Percentiles rank a stretch among this genome's conserved stretches.
Evolutionary conservation across 129 eudicot species (phyloP).

Genomic region (Flaveria brownii): DNA sequence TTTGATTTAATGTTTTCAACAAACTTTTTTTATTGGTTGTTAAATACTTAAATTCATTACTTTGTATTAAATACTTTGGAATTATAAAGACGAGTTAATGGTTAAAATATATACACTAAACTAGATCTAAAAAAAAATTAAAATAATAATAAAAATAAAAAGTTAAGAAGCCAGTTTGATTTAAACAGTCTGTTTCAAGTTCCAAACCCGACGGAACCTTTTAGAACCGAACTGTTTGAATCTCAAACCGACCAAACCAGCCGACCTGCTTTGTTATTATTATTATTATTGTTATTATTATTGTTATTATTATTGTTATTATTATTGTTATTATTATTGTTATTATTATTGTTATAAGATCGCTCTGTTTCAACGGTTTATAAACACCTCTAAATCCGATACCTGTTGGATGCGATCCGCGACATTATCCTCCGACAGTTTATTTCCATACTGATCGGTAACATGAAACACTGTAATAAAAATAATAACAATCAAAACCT

Average conservation of each 20-base stretch:
- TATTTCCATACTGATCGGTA: conserved; percentile 71
- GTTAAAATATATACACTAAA: no score
- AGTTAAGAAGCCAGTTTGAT: neutral
- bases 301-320: no score
- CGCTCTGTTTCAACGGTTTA: neutral
- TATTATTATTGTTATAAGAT: neutral
- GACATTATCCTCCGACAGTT: conserved; percentile 61
- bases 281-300: no score
- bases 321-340: no score
- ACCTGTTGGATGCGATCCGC: conserved; percentile 84
- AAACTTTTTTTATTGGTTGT: neutral
- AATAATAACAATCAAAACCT: neutral
- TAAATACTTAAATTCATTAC: neutral
- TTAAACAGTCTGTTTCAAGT: neutral
- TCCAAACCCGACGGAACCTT: neutral
- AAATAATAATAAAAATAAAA: neutral
- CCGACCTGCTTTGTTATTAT: neutral
- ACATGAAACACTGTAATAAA: conserved; percentile 73
- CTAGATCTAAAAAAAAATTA: neutral
- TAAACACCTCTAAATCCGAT: neutral
- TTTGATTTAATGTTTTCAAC: neutral
- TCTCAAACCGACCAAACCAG: neutral
- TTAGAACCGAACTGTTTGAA: neutral
- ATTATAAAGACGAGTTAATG: neutral
- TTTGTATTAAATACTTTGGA: neutral